Base-by-base conservation (phyloP, 305 asterid species). In the Lippia alba region DNA sequence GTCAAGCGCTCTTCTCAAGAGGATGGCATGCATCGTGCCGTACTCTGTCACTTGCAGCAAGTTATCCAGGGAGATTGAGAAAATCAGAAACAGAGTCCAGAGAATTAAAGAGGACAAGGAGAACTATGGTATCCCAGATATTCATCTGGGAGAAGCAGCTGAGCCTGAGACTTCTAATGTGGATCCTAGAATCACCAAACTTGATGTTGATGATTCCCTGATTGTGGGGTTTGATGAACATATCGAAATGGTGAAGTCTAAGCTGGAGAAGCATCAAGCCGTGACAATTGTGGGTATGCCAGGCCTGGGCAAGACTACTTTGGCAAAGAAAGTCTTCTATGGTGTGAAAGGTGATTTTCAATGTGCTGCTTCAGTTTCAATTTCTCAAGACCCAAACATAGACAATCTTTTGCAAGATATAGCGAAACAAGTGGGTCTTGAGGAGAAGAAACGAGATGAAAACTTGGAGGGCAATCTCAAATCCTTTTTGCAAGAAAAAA, bases 231-330 rank as follows among this genome's bases (percentile, higher is more conserved):
- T 71, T 16, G 75, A 71, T 18, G 4, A 18, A 6, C 17, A 61
- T 20, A 32, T 58, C 11, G 20, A 48, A 34, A 20, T 32, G 17
- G 17, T 60, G 51, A 60, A 60, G 66, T 39, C 5, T 56, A 15
- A 15, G 32, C 18, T 34, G 18, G 6, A 14, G 34, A 49, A 59
- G 12, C 49, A 7, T 20, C 33, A 0, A 1, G 16, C n/a, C 10
- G 67, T 61, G 18, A 17, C 75, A 1, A 61, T 61, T 51, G 69
- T 51, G 10, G 63, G 75, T 0, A 61, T 49, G 56, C 55, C 55
- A 3, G 69, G 69, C 5, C 2, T 67, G 4, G 64, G 54, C 16
- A 54, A 54, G 55, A 55, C 64, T 6, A 67, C 64, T 18, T 41
- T 67, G 17, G 64, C 55, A 18, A 67, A 54, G 55, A 55, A 55